Evolutionary conservation across 2,329 filamentous ascomycete genomes (phyloP).

Genomic region (Bipolaris bicolor): DNA sequence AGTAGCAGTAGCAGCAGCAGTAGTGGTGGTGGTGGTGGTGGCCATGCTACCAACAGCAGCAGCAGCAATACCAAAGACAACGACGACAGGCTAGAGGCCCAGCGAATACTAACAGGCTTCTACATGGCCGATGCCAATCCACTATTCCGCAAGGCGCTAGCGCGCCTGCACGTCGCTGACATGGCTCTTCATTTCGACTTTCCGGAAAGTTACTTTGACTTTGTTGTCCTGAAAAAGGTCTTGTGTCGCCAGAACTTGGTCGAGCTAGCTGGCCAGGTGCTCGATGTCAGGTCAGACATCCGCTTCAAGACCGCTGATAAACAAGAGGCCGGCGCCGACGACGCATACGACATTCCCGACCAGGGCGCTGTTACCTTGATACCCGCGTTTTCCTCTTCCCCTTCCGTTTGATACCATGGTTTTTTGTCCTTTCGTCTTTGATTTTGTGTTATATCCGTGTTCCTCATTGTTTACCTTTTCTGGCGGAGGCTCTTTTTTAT

Average conservation of each 20-base stretch:
- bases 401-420: background rate
- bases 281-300: slow-evolving; percentile 38
- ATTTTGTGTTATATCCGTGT: background rate
- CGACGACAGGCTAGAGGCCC: slow-evolving; percentile 22
- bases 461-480: background rate
- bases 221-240: slow-evolving; percentile 16
- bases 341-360: background rate
- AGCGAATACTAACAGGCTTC: slow-evolving; percentile 32
- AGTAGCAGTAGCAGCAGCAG: background rate
- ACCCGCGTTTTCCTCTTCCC: background rate
- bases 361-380: slow-evolving; percentile 12
- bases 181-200: slow-evolving; percentile 38
- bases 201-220: slow-evolving; percentile 37
- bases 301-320: slow-evolving; percentile 27
- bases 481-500: background rate
- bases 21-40: too few relatives aligned
- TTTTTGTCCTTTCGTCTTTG: background rate
- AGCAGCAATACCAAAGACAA: slow-evolving; percentile 1
- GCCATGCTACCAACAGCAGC: background rate
- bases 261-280: slow-evolving; percentile 37
- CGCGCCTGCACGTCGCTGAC: slow-evolving; percentile 15
- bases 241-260: slow-evolving; percentile 30
- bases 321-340: background rate
- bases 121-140: slow-evolving; percentile 29
- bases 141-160: slow-evolving; percentile 26